Evolutionary conservation across 164 flowering plant species (phyloP).

Genomic region (Macadamia tetraphylla): DNA sequence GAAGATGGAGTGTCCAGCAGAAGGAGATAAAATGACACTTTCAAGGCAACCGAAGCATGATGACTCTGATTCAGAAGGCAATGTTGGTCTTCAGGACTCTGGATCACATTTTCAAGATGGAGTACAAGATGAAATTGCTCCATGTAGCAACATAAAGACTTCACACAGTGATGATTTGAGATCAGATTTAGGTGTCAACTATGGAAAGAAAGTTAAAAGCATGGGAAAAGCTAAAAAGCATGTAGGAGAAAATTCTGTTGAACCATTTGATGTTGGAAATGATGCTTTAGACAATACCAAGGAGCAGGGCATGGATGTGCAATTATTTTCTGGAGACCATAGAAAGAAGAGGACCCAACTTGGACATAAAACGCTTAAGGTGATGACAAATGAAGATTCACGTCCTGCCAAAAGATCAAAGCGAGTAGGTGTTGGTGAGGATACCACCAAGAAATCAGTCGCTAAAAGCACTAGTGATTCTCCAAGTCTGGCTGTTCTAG

Average conservation of each 20-base stretch:
- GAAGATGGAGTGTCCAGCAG: constrained; percentile 17
- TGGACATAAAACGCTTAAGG: constrained; percentile 28
- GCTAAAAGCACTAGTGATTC: constrained; percentile 25
- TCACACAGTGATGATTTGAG: constrained; percentile 20
- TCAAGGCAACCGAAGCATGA: constrained; percentile 15
- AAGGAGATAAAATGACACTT: constrained; percentile 14
- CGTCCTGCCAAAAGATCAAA: constrained; percentile 41
- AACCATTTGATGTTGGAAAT: constrained; percentile 7
- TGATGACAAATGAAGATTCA: constrained; percentile 25
- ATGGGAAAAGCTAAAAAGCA: constrained; percentile 26
- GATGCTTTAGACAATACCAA: constrained; percentile 15
- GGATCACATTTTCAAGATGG: constrained; percentile 24
- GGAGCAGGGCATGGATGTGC: constrained; percentile 20
- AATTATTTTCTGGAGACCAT: constrained; percentile 14
- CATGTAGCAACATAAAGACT: constrained; percentile 20
- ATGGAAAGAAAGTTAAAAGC: constrained; percentile 31
- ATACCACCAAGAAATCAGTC: constrained; percentile 19
- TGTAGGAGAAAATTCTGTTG: constrained; percentile 14
- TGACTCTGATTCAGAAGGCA: constrained; percentile 4
- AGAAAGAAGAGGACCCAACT: constrained; percentile 26
- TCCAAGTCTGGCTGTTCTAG: constrained; percentile 18
- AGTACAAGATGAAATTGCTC: constrained; percentile 21
- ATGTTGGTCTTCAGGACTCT: constrained; percentile 17
- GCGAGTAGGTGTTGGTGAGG: constrained; percentile 22
- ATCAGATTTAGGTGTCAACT: constrained; percentile 22